Conservation (phyloP, 495 filamentous ascomycete genomes). For the Penicillium longicatenatum region DNA sequence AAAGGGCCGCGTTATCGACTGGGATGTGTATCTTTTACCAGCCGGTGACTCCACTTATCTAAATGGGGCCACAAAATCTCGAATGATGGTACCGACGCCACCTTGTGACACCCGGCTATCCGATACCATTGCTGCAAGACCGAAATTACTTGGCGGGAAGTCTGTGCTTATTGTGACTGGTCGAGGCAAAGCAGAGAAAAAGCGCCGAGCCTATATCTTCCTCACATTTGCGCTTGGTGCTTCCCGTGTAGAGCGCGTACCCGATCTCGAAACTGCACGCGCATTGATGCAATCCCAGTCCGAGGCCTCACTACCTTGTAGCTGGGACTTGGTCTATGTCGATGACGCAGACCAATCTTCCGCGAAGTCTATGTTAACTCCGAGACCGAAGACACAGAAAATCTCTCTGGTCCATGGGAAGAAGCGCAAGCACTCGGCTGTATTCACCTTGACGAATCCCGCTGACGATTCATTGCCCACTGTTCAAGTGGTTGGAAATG, state of each 20-base stretch:
- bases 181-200: conserved; percentile 64
- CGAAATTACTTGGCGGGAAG: conserved; percentile 63
- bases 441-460: conserved; percentile 44
- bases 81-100: conserved; percentile 61
- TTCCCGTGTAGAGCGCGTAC: conserved; percentile 60
- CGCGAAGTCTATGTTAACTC: conserved; percentile 42
- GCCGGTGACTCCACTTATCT: conserved; percentile 81
- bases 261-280: conserved; percentile 61
- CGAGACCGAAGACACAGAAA: conserved; percentile 15
- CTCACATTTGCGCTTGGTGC: conserved; percentile 80
- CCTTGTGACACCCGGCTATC: conserved; percentile 57
- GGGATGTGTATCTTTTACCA: conserved; percentile 80
- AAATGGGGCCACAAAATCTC: conserved; percentile 74
- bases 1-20: conserved; percentile 62
- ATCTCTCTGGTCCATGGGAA: conserved; percentile 14
- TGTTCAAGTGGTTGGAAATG: conserved; percentile 73
- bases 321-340: conserved; percentile 82
- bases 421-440: conserved; percentile 53
- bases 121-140: conserved; percentile 56
- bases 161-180: conserved; percentile 77
- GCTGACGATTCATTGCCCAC: not conserved
- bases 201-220: conserved; percentile 65
- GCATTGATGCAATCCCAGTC: conserved; percentile 54
- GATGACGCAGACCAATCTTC: conserved; percentile 60
- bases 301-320: conserved; percentile 31